These are phyloP conservation scores for Torulaspora microellipsoides DNA, from an alignment of 805 yeast genomes.

Conservation along the genomic window DNA sequence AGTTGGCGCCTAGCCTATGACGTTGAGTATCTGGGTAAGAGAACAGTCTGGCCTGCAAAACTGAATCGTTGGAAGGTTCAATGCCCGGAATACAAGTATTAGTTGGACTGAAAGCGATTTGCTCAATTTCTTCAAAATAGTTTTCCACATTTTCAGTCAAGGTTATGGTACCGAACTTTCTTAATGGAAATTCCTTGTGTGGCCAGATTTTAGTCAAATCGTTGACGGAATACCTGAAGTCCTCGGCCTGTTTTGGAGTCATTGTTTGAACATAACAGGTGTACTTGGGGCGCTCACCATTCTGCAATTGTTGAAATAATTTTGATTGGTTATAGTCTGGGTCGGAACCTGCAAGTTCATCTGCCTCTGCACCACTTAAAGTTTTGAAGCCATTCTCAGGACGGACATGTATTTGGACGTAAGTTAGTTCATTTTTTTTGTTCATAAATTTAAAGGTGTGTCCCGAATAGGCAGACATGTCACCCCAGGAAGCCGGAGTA, in stretches of 20 bases:
- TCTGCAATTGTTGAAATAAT: slow-evolving; percentile 43
- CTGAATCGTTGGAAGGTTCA: slow-evolving; percentile 76
- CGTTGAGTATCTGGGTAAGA: slow-evolving; percentile 76
- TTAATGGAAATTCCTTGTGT: slow-evolving; percentile 73
- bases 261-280: slow-evolving; percentile 55
- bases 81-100: slow-evolving; percentile 66
- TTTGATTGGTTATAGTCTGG: slow-evolving; percentile 47
- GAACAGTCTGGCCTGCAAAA: slow-evolving; percentile 69
- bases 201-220: slow-evolving; percentile 92
- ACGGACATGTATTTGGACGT: slow-evolving; percentile 52
- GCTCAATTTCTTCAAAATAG: slow-evolving; percentile 47
- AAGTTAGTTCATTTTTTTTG: slow-evolving; percentile 45
- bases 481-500: slow-evolving; percentile 49
- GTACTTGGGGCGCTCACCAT: slow-evolving; percentile 49
- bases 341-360: slow-evolving; percentile 41
- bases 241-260: slow-evolving; percentile 74
- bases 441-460: slow-evolving; percentile 59
- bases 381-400: slow-evolving; percentile 49
- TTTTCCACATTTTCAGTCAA: slow-evolving; percentile 54
- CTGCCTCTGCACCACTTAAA: slow-evolving; percentile 44
- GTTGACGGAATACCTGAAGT: slow-evolving; percentile 71
- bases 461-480: slow-evolving; percentile 61
- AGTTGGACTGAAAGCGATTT: slow-evolving; percentile 65
- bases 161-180: slow-evolving; percentile 63
- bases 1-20: slow-evolving; percentile 68